Evolutionary conservation across 2,329 filamentous ascomycete genomes (phyloP).

Genomic region (Biscogniauxia sp.): DNA sequence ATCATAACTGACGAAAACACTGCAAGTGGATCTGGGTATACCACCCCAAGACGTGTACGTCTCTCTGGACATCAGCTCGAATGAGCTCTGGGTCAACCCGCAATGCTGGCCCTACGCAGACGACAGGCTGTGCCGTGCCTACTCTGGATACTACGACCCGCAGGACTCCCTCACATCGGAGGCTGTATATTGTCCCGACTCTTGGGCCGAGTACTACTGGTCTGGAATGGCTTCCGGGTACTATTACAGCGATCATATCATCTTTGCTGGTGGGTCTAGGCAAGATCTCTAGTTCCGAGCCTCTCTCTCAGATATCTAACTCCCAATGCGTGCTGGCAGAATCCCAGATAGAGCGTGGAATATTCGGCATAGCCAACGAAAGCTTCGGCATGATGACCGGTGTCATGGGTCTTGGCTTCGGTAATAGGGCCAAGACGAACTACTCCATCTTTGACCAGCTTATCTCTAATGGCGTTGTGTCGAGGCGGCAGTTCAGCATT

Average conservation of each 20-base stretch:
- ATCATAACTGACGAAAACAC: not conserved
- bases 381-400: conserved; percentile 14
- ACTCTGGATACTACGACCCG: conserved; percentile 14
- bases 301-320: not conserved
- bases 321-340: not conserved
- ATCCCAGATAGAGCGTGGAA: not conserved
- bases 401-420: conserved; percentile 20
- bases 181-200: conserved; percentile 2
- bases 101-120: conserved; percentile 8
- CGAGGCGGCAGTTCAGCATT: conserved; percentile 17
- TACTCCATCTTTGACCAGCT: conserved; percentile 11
- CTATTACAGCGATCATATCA: conserved; percentile 12
- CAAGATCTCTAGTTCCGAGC: too few relatives aligned
- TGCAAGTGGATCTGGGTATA: conserved; percentile 14
- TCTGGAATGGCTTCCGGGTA: conserved; percentile 14
- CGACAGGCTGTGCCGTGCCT: not conserved
- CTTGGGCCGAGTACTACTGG: conserved; percentile 7
- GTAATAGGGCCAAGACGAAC: not conserved
- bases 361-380: conserved; percentile 12
- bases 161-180: conserved; percentile 9
- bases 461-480: conserved; percentile 10
- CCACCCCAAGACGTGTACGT: conserved; percentile 15
- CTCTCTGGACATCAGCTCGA: conserved; percentile 16
- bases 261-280: conserved; percentile 11
- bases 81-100: conserved; percentile 19